These are phyloP conservation scores for Cupressus sempervirens DNA, from an alignment of 75 land plant species.

Conservation along the genomic window DNA sequence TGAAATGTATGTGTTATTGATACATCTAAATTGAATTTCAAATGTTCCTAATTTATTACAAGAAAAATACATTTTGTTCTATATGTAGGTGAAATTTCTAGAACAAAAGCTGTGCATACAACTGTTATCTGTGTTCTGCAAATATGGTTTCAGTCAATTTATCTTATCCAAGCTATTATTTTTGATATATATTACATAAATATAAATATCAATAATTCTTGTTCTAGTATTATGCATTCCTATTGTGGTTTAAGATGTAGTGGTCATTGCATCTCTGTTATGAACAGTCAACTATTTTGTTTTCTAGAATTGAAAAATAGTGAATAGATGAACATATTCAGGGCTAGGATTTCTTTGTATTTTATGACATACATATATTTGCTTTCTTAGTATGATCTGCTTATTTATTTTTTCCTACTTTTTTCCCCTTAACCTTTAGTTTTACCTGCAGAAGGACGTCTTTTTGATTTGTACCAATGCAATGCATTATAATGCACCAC, in stretches of 20 bases:
- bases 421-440: neutral
- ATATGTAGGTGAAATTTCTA: neutral
- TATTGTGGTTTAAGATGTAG: neutral
- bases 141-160: neutral
- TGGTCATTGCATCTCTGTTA: neutral
- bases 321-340: neutral
- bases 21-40: neutral
- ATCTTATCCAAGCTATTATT: neutral
- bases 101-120: neutral
- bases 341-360: neutral
- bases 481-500: conserved; percentile 88
- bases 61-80: neutral
- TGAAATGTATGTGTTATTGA: neutral
- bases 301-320: neutral
- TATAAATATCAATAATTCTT: neutral
- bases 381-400: neutral
- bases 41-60: neutral
- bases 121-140: neutral
- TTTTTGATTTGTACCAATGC: conserved; percentile 85
- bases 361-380: neutral
- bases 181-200: neutral
- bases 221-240: neutral
- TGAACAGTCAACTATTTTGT: neutral
- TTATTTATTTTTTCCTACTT: neutral
- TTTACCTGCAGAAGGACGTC: conserved; percentile 72